These are phyloP conservation scores for Dipteronia dyeriana DNA, from an alignment of 345 rosid species.

Conservation along the genomic window DNA sequence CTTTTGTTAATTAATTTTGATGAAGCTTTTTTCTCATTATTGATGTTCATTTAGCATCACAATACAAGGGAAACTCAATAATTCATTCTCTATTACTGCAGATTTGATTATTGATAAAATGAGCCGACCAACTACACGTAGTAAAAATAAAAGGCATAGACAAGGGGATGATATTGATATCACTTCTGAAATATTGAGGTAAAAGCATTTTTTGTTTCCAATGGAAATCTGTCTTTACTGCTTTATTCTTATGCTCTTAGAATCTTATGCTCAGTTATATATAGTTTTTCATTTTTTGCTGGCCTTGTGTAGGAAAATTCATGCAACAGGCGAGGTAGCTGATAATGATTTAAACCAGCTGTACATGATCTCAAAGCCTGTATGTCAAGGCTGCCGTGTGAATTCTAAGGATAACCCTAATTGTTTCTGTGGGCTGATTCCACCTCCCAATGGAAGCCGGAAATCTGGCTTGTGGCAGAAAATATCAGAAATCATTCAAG, in stretches of 20 bases:
- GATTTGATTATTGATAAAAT: slow-evolving; percentile 44
- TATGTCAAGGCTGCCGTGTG: slow-evolving; percentile 94
- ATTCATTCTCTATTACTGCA: slow-evolving; percentile 16
- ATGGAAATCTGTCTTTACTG: slow-evolving; percentile 13
- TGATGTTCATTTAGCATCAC: not conserved
- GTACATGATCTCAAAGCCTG: slow-evolving; percentile 70
- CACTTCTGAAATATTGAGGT: slow-evolving; percentile 62
- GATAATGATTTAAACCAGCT: slow-evolving; percentile 66
- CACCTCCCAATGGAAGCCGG: slow-evolving; percentile 80
- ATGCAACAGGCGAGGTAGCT: slow-evolving; percentile 57
- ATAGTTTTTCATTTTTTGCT: slow-evolving; percentile 2
- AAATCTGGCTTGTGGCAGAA: slow-evolving; percentile 96
- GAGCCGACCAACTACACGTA: slow-evolving; percentile 73
- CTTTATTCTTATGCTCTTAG: slow-evolving; percentile 4
- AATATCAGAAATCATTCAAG: slow-evolving; percentile 58
- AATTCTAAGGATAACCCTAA: slow-evolving; percentile 93
- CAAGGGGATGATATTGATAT: slow-evolving; percentile 45
- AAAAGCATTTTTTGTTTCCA: slow-evolving; percentile 1
- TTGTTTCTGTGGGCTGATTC: slow-evolving; percentile 86
- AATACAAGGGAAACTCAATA: not conserved
- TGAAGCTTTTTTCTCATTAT: no score
- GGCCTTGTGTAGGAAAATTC: slow-evolving; percentile 64
- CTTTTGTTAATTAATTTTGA: no score
- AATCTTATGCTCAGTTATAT: no score
- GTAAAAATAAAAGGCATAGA: slow-evolving; percentile 66